Percentiles rank a stretch among this genome's conserved stretches.
These are phyloP conservation scores for Elasticomyces elasticus DNA, from an alignment of 495 filamentous ascomycete species.

Conservation along the genomic window DNA sequence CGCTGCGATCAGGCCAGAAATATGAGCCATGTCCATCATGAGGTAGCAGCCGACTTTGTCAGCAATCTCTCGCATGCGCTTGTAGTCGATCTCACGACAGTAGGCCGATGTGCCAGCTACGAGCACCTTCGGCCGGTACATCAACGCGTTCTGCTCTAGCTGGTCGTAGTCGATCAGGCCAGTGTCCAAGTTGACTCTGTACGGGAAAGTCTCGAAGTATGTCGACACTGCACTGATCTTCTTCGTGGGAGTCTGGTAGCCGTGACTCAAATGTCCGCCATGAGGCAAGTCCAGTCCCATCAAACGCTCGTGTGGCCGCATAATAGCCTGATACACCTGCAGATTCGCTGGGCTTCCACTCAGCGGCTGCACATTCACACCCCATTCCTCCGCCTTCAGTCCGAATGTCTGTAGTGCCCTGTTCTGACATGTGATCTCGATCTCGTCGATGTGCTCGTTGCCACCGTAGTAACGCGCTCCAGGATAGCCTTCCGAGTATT, in stretches of 20 bases:
- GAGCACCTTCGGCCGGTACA: conserved; percentile 93
- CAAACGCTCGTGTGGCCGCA: conserved; percentile 88
- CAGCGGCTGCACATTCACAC: conserved; percentile 96
- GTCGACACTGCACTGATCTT: conserved; percentile 51
- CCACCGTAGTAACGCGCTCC: conserved; percentile 98
- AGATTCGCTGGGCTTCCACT: conserved; percentile 90
- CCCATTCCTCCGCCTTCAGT: conserved; percentile 81
- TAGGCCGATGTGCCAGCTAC: conserved; percentile 92
- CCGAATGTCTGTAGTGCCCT: conserved; percentile 89
- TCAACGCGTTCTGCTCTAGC: conserved; percentile 69
- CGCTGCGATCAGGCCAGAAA: conserved; percentile 86
- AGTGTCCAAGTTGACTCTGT: conserved; percentile 47
- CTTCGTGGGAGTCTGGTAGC: conserved; percentile 85
- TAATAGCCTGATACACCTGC: conserved; percentile 97
- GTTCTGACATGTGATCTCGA: conserved; percentile 92
- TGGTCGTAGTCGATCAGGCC: conserved; percentile 90
- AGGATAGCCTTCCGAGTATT: conserved; percentile 98
- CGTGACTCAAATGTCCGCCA: conserved; percentile 95
- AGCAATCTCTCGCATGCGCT: conserved; percentile 73
- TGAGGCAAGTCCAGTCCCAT: conserved; percentile 98
- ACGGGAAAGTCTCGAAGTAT: conserved; percentile 40
- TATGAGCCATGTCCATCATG: conserved; percentile 94
- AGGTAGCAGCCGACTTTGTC: conserved; percentile 90
- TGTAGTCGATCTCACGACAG: conserved; percentile 87
- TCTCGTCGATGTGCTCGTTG: conserved; percentile 95